Conservation (phyloP, 83 land plant species). For the Picea abies region DNA sequence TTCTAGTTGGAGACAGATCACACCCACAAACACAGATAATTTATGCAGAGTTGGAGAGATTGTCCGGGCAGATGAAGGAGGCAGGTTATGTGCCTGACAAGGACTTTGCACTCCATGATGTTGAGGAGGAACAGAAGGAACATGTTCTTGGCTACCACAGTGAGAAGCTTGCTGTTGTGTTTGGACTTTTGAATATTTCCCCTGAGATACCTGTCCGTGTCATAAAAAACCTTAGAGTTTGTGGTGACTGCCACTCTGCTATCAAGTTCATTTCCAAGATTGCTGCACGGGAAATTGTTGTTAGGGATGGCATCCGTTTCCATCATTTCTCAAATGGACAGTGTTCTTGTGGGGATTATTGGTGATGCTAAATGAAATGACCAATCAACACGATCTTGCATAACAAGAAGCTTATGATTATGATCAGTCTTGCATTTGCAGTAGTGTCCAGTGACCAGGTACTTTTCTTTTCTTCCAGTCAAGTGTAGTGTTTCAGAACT, state of each 20-base stretch:
- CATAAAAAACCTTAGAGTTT: background rate
- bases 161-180: background rate
- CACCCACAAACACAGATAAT: conserved; percentile 21
- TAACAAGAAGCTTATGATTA: no score
- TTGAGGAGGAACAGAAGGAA: background rate
- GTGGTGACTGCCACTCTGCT: conserved; percentile 11
- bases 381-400: no score
- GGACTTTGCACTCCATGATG: conserved; percentile 12
- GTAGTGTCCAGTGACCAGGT: no score
- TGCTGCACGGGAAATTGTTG: background rate
- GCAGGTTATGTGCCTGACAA: conserved; percentile 11
- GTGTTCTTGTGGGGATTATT: background rate
- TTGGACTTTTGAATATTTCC: conserved; percentile 4
- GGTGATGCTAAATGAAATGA: no score
- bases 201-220: background rate
- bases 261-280: background rate
- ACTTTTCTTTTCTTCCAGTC: no score
- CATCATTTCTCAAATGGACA: conserved; percentile 5
- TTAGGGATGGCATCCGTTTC: conserved; percentile 2
- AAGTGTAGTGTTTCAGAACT: no score
- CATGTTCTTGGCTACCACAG: background rate
- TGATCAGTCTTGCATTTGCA: no score
- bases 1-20: background rate
- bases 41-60: background rate
- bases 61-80: background rate